phyloP scores from a whole-genome alignment of 176 grass and related monocot genomes.

The Bromus sterilis region DNA sequence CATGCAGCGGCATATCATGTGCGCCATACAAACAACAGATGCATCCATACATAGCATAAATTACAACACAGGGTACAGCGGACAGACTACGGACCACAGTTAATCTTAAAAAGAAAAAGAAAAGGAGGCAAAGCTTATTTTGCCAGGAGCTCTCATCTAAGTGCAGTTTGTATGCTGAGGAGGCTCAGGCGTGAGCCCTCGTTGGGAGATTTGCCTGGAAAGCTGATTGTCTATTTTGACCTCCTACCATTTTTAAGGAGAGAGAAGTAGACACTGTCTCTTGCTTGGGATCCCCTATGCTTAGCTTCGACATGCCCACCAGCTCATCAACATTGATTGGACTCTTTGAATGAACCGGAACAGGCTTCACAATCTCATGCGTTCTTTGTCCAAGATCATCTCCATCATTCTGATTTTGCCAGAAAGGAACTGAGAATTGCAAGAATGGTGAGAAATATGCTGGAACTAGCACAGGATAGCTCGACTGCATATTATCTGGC shows the following conservation, averaged over 20 bases:
- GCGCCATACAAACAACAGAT: slow-evolving; percentile 29
- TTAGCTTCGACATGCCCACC: slow-evolving; percentile 83
- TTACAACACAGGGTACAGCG: slow-evolving; percentile 43
- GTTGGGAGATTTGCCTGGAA: slow-evolving; percentile 90
- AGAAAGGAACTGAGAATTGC: slow-evolving; percentile 72
- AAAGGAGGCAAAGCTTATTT: slow-evolving; percentile 42
- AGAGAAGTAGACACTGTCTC: slow-evolving; percentile 56
- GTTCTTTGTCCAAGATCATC: slow-evolving; percentile 46
- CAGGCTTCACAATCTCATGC: slow-evolving; percentile 86
- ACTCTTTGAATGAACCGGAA: slow-evolving; percentile 72
- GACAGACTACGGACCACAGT: slow-evolving; percentile 29
- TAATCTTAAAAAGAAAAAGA: slow-evolving; percentile 23
- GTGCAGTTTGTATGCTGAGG: slow-evolving; percentile 19
- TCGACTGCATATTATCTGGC: slow-evolving; percentile 49
- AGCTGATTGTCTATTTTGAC: slow-evolving; percentile 79
- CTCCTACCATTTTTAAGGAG: slow-evolving; percentile 67
- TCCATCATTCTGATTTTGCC: slow-evolving; percentile 48
- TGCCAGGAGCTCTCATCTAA: slow-evolving; percentile 41
- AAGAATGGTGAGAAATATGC: slow-evolving; percentile 80
- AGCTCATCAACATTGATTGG: slow-evolving; percentile 92
- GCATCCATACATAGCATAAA: slow-evolving; percentile 48
- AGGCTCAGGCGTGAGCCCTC: slow-evolving; percentile 69
- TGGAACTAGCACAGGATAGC: slow-evolving; percentile 68
- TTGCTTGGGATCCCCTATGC: slow-evolving; percentile 55
- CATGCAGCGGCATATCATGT: slow-evolving; percentile 20